phyloP scores from a whole-genome alignment of 495 filamentous ascomycete species.

The Jackrogersella minutella region DNA sequence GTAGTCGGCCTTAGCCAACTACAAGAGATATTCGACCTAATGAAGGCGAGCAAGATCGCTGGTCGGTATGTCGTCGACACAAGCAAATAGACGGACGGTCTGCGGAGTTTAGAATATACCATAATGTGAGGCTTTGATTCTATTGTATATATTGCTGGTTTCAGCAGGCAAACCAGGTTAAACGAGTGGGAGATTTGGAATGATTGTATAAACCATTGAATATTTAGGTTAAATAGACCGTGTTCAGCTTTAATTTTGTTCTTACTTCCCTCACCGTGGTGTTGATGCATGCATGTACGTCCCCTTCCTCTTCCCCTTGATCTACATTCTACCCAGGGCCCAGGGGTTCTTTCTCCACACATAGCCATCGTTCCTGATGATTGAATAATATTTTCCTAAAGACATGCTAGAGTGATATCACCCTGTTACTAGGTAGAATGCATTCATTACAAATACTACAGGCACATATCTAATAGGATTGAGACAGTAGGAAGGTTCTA shows the following conservation, averaged over 20 bases:
- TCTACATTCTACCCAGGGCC: too few species aligned
- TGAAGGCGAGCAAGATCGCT: constrained; percentile 80
- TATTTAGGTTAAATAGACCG: constrained; percentile 3
- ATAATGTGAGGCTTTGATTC: constrained; percentile 15
- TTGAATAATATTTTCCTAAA: too few species aligned
- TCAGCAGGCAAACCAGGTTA: not conserved
- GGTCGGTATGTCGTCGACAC: constrained; percentile 88
- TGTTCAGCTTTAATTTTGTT: not conserved
- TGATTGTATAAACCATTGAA: constrained; percentile 12
- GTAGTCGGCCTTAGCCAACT: constrained; percentile 78
- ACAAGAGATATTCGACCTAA: constrained; percentile 75
- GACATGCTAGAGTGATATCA: too few species aligned
- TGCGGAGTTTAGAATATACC: constrained; percentile 26
- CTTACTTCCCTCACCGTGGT: not conserved
- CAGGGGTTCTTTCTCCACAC: too few species aligned
- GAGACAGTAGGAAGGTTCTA: too few species aligned
- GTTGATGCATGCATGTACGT: not conserved
- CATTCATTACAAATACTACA: too few species aligned
- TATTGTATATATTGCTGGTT: constrained; percentile 6
- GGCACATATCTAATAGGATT: too few species aligned
- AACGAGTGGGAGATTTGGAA: not conserved
- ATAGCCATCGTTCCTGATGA: too few species aligned
- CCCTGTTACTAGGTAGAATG: too few species aligned
- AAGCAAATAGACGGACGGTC: constrained; percentile 48
- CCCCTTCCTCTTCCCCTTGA: too few species aligned